Evolutionary conservation across 2,329 filamentous ascomycete genomes (phyloP).

Genomic region (Corynespora cassiicola): DNA sequence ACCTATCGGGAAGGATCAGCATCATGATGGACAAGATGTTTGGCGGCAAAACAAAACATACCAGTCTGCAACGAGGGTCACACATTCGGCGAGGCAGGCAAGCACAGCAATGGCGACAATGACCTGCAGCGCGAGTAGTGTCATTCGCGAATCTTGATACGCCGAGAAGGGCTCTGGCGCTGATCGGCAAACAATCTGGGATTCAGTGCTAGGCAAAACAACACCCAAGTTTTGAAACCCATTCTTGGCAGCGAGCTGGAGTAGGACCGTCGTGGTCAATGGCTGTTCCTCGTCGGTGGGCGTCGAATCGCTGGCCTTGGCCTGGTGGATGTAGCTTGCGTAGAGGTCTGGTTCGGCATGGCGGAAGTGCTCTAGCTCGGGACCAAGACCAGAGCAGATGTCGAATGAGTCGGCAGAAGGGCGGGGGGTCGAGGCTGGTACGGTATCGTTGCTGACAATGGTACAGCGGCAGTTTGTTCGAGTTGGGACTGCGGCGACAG

Average conservation of each 20-base stretch:
- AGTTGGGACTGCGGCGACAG: conserved; percentile 24
- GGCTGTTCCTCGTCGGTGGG: conserved; percentile 17
- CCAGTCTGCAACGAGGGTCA: conserved; percentile 28
- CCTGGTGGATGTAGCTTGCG: conserved; percentile 24
- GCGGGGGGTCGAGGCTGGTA: conserved; percentile 14
- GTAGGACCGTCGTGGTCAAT: conserved; percentile 26
- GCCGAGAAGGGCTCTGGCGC: conserved; percentile 20
- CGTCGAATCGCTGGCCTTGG: conserved; percentile 1
- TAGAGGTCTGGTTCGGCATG: conserved; percentile 33
- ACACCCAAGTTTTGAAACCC: conserved; percentile 7
- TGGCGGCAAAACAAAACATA: conserved; percentile 3
- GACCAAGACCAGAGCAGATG: conserved; percentile 29
- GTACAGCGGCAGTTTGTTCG: conserved; percentile 38
- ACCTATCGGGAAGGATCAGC: background rate
- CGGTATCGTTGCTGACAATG: conserved; percentile 21
- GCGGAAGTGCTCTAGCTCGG: conserved; percentile 33
- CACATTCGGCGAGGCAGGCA: conserved; percentile 33
- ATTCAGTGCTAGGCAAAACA: conserved; percentile 8
- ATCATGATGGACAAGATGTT: background rate
- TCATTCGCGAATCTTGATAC: conserved; percentile 31
- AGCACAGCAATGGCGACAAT: conserved; percentile 33
- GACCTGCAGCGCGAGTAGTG: conserved; percentile 32
- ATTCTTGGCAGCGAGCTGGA: conserved; percentile 14
- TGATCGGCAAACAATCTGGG: conserved; percentile 28
- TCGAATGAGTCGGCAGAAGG: conserved; percentile 21